Base-by-base conservation (phyloP, 139 green algal species). In the Spirogloea muscicola region DNA sequence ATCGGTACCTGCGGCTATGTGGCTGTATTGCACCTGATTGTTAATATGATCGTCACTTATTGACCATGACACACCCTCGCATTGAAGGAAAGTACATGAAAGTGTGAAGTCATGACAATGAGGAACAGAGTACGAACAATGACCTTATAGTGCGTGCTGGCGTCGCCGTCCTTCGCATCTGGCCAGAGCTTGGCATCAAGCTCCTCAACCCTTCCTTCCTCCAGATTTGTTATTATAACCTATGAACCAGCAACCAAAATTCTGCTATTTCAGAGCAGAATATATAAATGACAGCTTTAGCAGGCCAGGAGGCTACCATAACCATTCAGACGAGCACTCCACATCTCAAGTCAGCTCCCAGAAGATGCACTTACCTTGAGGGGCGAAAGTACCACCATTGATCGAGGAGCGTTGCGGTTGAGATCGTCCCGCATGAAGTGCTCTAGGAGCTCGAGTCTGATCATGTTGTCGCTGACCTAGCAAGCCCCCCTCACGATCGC, bases 391-490 rank as follows among this genome's bases (percentile, higher is more conserved):
- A 98, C 94, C 13, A 87, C 92, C 61, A 99, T 88, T 2, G 67
- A 68, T 25, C 94, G 87, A 10, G 86, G 82, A 1, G 84, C 85
- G 31, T 55, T 86, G n/a, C 79, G 82, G 72, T 94, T 88, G 60
- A 96, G 80, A 73, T 95, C 80, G 9, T 82, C 3, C 3, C 94
- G 86, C 0, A 97, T 83, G 76, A 91, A 86, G 82, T 96, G 84
- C 76, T 98, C 93, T 70, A 98, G 85, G 52, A 88, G 88, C 81
- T 96, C 91, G 72, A 94, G 84, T 16, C 83, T 87, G 42, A 97
- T 86, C 33, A 90, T 82, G 68, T 91, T 93, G 49, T 96, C 93
- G 36, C 80, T 80, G 72, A 3, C 29, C 33, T 16, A 57, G 13
- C 3, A 7, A 64, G 10, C 33, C 55, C 55, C 33, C 34, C 55